Evolutionary conservation across 2,329 filamentous ascomycete genomes (phyloP), one percentile per base, ranked within the genome.

Genomic region (Aureobasidium lini): DNA sequence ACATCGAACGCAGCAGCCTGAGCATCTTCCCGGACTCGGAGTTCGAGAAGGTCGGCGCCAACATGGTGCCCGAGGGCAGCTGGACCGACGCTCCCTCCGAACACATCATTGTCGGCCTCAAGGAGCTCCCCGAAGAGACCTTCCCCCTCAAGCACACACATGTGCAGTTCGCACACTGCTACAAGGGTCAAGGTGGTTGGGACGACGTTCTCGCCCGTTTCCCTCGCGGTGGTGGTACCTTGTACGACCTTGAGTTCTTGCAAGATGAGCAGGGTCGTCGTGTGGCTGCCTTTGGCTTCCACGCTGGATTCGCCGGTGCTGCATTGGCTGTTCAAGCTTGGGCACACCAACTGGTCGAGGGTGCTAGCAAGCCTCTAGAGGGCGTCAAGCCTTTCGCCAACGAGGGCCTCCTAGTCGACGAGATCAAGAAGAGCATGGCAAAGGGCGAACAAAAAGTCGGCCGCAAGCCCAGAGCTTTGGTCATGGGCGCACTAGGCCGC

Each of bases 211-310:
- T 96, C n/a, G 80, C 84, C 60, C 82, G 92, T 59, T 96, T 91
- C 73, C 82, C 88, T 31, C 81, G 84, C 28, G 90, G 89, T 60
- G 84, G 85, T 58, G 89, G 90, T 65, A 86, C 83, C 0, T 83
- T 96, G 13, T 83, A 91, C 61, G 92, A 96, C 68, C 81, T 96
- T 39, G 92, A 96, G 71, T 96, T 96, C 72, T 79, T 96, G 39
- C 82, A 84, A 40, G 87, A 95, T 65, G 82, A 86, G 64, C 80
- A 77, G 32, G 88, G 88, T 39, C 79, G 88, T 48, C 78, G 89
- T 62, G 85, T 92, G 1, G 86, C 86, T 8, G 85, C 85, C 1
- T 90, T 90, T 67, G 82, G 86, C 60, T 79, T 79, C 68, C 83
- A 86, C 62, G 90, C 89, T 32, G 90, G 89, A 18, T 94, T 89